Base-by-base conservation (phyloP, 2,329 filamentous ascomycete genomes). In the Pseudomassariella vexata region DNA sequence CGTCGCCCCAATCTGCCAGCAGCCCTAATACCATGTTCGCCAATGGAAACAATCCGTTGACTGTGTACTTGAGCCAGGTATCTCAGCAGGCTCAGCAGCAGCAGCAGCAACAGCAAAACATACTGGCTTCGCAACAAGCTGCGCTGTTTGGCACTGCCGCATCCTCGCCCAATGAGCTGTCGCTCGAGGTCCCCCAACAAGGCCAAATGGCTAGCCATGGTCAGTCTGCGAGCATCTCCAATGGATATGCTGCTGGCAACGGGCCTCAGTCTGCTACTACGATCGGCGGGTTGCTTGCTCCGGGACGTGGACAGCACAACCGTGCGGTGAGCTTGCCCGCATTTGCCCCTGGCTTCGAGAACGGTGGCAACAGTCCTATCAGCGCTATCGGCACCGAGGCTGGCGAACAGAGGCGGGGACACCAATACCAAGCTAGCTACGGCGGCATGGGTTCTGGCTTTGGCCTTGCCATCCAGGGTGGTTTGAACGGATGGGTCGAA, bases 11-110 rank as follows among this genome's bases (percentile, higher is more conserved):
- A 44, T 82, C 78, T 16, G 41, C 48, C 28, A 45, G 42, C 17
- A 44, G 38, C 16, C 76, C 83, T 1, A 82, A 82, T 2, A 75
- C 79, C 14, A 76, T 94, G 37, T 77, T 95, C 57, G 92, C 89
- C 57, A 79, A 77, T 31, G 82, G 70, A 50, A 90, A 79, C 66
- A 95, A 95, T 58, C 90, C 90, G 1, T 61, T 96, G 56, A 95
- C 89, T 16, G 79, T 95, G 77, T 96, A 95, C 56, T 73, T 95
- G 37, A 90, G 81, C 59, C 87, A 94, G 52, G 76, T 90, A 18
- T 80, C 79, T 15, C 76, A 82, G 40, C 78, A 84, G 50, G 73
- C 76, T 11, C 82, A 85, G 42, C 73, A 78, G 29, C 83, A 89
- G 44, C 84, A 87, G 40, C 76, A 82, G 19, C 81, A 86, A 44